A percentile compares a stretch with the other conserved stretches of the same genome.
Evolutionary conservation across 192 early-diverging fungal species (phyloP).

Genomic region (Coemansia sp.): DNA sequence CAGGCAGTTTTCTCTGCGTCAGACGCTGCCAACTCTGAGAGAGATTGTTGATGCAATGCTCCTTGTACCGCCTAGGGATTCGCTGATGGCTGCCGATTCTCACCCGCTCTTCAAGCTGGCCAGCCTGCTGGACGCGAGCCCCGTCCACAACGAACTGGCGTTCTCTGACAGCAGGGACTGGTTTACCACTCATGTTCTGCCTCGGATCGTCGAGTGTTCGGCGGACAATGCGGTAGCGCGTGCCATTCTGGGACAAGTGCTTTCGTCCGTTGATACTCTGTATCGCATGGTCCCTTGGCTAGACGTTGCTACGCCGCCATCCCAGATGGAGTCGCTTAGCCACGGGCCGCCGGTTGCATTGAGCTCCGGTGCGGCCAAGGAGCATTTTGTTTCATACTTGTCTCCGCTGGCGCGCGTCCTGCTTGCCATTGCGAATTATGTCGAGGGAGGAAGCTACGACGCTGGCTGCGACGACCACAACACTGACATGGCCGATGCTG

Average conservation of each 20-base stretch:
- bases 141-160: constrained; percentile 7
- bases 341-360: constrained; percentile 38
- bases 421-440: constrained; percentile 23
- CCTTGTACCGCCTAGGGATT: constrained; percentile 7
- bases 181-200: constrained; percentile 33
- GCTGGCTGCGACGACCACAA: not conserved
- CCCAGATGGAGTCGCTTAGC: constrained; percentile 25
- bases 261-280: constrained; percentile 24
- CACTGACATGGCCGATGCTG: not conserved
- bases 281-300: constrained; percentile 36
- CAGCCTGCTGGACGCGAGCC: constrained; percentile 6
- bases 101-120: constrained; percentile 26
- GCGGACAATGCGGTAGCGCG: constrained; percentile 11
- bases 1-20: constrained; percentile 6
- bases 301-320: constrained; percentile 28
- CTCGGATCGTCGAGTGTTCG: constrained; percentile 7
- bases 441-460: constrained; percentile 4
- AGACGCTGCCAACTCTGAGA: constrained; percentile 3
- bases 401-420: constrained; percentile 44
- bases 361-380: constrained; percentile 18
- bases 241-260: constrained; percentile 16
- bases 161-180: constrained; percentile 44
- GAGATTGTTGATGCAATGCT: constrained; percentile 26
- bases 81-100: not conserved
- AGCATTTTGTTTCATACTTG: constrained; percentile 34